Evolutionary conservation across 2,329 filamentous ascomycete species (phyloP), one percentile per base, ranked within the genome.

Genomic region (Rutstroemia sp.): DNA sequence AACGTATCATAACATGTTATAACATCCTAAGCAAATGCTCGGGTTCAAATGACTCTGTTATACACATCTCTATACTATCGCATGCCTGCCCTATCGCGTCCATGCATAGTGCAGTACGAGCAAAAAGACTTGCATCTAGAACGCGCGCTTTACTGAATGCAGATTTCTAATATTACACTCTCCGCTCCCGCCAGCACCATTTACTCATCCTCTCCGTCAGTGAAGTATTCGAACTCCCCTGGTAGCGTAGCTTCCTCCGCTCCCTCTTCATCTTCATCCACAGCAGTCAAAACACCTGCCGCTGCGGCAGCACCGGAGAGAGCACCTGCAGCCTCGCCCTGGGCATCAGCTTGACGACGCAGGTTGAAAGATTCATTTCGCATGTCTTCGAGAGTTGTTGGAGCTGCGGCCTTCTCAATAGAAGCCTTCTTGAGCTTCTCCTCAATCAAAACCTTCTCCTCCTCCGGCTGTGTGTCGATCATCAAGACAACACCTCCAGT

Each of bases 401-500:
- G 63, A 23, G 71, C 70, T 2, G 81, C 80, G 0, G 83, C 82
- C 55, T 79, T 82, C 65, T 86, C 83, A 0, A 77, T 82, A 1
- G 79, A 79, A 4, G 80, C 79, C 72, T 95, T 96, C 79, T 92
- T 94, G 44, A 95, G 82, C 76, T 95, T 96, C 72, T 97, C 84
- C 71, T 97, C 94, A 49, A 99, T 81, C 7, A 94, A 79, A 18
- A 84, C 77, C 71, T 95, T 95, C 49, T 85, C 74, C 71, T 95
- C 87, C 1, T 84, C 81, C 0, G 91, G 88, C 62, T 86, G 81
- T 14, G 86, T 91, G 71, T 99, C 94, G 56, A 89, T 79, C 21
- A 99, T 83, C n/a, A 99, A 80, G 37, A 97, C 85, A 39, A 95
- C 90, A 63, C 94, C 94, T 63, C 94, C 92, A 44, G 92, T 97